Evolutionary conservation across 768 basidiomycete species (phyloP), one percentile per base, ranked within the genome.

Genomic region (Suillus luteus): DNA sequence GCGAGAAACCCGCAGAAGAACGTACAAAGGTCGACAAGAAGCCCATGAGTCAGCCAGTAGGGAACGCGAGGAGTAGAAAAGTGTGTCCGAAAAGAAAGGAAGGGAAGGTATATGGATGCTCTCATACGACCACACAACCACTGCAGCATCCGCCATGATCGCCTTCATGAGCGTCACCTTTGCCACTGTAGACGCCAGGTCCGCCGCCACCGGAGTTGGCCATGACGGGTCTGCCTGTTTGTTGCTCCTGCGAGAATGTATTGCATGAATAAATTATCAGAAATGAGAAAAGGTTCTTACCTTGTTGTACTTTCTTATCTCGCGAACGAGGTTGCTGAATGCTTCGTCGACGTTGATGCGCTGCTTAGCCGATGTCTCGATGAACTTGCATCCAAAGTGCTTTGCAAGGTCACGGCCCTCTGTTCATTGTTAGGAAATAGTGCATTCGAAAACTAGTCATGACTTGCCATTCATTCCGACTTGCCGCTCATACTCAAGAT

Each of bases 401-500:
- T 94, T 94, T 0, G 97, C 97, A 59, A 99, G 88, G 70, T 97
- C 95, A 60, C 93, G 92, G 6, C 97, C 97, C 95, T 99, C 96
- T 97, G 76, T 38, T 43, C 59, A 55, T 46, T 15, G n/a, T 19
- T 19, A 27, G 48, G 62, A 15, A 43, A 63, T 35, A 35, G 54
- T 62, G 55, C 62, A 19, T 1, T 5, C 15, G 35, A 31, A 48
- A 60, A 59, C 15, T 10, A 1, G 22, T 51, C 14, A 7, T n/a
- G 38, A 76, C 81, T 61, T 65, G 93, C 96, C 96, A 69, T 95
- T 93, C 84, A 90, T 91, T 74, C 93, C 93, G 33, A 99, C 96
- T 77, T 98, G 96, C 62, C 96, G 86, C 76, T 99, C 96, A 72
- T 91, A 95, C 73, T 95, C 96, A 70, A 96, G 80, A 77, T 99